phyloP scores from a whole-genome alignment of 2,329 filamentous ascomycete species.

The Hawksworthiomyces lignivorus region DNA sequence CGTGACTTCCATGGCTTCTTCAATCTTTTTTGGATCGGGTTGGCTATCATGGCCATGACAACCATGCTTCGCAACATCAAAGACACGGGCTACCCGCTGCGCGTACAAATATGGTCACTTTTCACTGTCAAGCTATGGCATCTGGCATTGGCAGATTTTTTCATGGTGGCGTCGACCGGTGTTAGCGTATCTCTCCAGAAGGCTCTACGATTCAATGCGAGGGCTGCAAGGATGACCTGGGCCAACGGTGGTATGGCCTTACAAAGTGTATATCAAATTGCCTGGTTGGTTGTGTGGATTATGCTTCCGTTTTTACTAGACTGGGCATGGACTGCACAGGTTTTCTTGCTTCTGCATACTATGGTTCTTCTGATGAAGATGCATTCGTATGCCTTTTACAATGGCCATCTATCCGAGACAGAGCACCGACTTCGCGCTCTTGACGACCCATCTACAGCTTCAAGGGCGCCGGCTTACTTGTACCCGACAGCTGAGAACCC shows the following conservation, averaged over 20 bases:
- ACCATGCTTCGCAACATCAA: slow-evolving; percentile 89
- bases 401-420: slow-evolving; percentile 86
- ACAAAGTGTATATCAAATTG: slow-evolving; percentile 72
- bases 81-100: slow-evolving; percentile 81
- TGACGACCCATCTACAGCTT: slow-evolving; percentile 65
- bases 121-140: slow-evolving; percentile 88
- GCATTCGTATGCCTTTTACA: slow-evolving; percentile 98
- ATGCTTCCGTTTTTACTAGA: slow-evolving; percentile 73
- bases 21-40: slow-evolving; percentile 93
- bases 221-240: slow-evolving; percentile 60
- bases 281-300: slow-evolving; percentile 80
- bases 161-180: slow-evolving; percentile 74
- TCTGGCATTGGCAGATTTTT: slow-evolving; percentile 70
- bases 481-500: slow-evolving; percentile 60
- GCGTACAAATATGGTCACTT: slow-evolving; percentile 78
- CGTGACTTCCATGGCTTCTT: slow-evolving; percentile 96
- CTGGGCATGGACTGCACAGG: slow-evolving; percentile 97
- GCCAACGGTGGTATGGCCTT: slow-evolving; percentile 66
- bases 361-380: slow-evolving; percentile 97
- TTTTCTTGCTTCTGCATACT: slow-evolving; percentile 86
- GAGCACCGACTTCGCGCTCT: slow-evolving; percentile 72
- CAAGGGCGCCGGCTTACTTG: slow-evolving; percentile 62
- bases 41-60: slow-evolving; percentile 95
- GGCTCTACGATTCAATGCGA: slow-evolving; percentile 47
- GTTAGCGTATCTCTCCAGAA: slow-evolving; percentile 67